A percentile compares a stretch with the other conserved stretches of the same genome.
Evolutionary conservation across 768 basidiomycete species (phyloP).

Genomic region (Strobilomyces dryophilus): DNA sequence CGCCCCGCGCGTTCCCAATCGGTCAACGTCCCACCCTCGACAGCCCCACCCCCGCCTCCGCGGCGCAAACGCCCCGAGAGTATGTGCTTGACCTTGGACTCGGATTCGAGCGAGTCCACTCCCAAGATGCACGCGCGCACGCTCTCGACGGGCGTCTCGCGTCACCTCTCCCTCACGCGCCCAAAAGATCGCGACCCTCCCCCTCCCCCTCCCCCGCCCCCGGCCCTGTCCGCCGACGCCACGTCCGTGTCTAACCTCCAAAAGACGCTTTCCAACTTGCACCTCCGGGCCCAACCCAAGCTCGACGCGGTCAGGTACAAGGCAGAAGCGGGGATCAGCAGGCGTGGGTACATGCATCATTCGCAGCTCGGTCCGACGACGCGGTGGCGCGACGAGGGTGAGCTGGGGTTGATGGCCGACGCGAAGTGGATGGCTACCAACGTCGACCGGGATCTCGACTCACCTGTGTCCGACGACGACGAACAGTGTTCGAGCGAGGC

Average conservation of each 20-base stretch:
- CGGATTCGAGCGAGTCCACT: constrained; percentile 15
- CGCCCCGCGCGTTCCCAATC: constrained; percentile 54
- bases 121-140: constrained; percentile 8
- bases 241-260: constrained; percentile 41
- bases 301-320: constrained; percentile 65
- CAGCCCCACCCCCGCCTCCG: constrained; percentile 40
- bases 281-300: constrained; percentile 44
- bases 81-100: constrained; percentile 41
- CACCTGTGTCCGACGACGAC: constrained; percentile 26
- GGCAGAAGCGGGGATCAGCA: constrained; percentile 64
- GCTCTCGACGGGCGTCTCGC: constrained; percentile 28
- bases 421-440: constrained; percentile 30
- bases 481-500: constrained; percentile 22
- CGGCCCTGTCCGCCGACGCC: constrained; percentile 12
- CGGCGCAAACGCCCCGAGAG: constrained; percentile 61
- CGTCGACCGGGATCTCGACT: constrained; percentile 18
- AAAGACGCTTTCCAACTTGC: constrained; percentile 38
- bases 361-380: constrained; percentile 20
- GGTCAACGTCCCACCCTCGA: constrained; percentile 36
- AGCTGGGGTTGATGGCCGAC: constrained; percentile 36
- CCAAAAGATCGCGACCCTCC: constrained; percentile 12
- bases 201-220: no score
- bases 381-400: constrained; percentile 33
- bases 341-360: constrained; percentile 52
- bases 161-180: constrained; percentile 38